A percentile compares a stretch with the other conserved stretches of the same genome.
Conservation (phyloP, 108 stramenopile species). For the Nannochloropsis gaditana region DNA sequence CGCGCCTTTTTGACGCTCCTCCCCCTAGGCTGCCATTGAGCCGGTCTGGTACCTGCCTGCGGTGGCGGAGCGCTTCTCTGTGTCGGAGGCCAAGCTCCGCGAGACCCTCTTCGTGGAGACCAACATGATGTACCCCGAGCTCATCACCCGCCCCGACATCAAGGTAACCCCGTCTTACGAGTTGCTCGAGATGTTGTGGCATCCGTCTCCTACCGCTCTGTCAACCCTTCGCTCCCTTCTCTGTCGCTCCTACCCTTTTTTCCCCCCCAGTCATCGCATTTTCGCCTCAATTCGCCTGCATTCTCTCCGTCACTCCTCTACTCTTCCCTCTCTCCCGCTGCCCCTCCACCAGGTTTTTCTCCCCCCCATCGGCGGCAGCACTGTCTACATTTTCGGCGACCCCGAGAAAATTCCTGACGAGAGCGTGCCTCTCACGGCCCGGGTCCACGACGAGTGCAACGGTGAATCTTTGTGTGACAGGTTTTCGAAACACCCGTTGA, state of each 20-base stretch:
- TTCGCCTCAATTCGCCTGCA: too few species aligned
- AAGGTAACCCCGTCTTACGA: constrained; percentile 50
- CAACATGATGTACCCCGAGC: constrained; percentile 98
- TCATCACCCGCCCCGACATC: constrained; percentile 92
- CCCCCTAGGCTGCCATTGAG: constrained; percentile 79
- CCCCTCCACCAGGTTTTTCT: constrained; percentile 65
- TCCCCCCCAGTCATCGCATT: too few species aligned
- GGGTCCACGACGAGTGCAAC: constrained; percentile 97
- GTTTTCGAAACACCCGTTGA: too few species aligned
- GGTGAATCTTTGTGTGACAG: constrained; percentile 31
- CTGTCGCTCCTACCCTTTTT: too few species aligned
- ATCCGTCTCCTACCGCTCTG: background rate
- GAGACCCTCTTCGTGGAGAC: constrained; percentile 95
- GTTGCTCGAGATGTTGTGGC: background rate
- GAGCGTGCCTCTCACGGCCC: constrained; percentile 83
- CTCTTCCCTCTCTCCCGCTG: background rate
- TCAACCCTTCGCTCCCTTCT: background rate
- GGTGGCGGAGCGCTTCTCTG: constrained; percentile 90
- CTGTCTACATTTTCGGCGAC: constrained; percentile 99
- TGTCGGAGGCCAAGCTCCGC: constrained; percentile 76
- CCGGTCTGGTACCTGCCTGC: constrained; percentile 98
- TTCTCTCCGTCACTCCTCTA: background rate
- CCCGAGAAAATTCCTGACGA: constrained; percentile 92
- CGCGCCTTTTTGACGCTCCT: too few species aligned
- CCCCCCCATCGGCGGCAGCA: constrained; percentile 97